phyloP scores from a whole-genome alignment of 2,329 filamentous ascomycete genomes.

The Colletotrichum cereale region DNA sequence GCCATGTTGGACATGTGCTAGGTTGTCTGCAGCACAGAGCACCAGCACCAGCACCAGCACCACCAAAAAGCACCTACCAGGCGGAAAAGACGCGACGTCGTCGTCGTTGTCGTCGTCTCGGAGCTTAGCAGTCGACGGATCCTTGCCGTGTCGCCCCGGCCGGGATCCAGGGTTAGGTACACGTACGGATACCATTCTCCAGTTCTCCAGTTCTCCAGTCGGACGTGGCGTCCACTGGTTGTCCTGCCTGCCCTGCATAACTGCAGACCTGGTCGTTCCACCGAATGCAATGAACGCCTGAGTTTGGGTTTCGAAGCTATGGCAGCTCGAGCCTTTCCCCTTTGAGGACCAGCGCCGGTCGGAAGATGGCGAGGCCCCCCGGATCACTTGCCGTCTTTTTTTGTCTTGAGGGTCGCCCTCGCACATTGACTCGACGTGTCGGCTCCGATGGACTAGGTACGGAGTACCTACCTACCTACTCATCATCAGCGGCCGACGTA shows the following conservation, averaged over 20 bases:
- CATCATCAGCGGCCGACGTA: conserved; percentile 33
- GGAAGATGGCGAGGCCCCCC: conserved; percentile 38
- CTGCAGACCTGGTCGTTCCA: conserved; percentile 38
- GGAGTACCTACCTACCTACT: background rate
- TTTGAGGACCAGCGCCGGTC: conserved; percentile 28
- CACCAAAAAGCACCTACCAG: background rate
- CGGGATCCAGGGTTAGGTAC: conserved; percentile 22
- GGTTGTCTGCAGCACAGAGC: background rate
- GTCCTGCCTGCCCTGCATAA: conserved; percentile 36
- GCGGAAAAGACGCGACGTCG: conserved; percentile 25
- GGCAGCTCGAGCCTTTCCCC: conserved; percentile 36
- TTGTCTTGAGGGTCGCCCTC: conserved; percentile 20
- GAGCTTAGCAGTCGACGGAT: conserved; percentile 31
- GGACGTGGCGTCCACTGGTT: background rate
- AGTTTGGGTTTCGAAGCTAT: conserved; percentile 40
- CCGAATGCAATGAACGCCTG: conserved; percentile 37
- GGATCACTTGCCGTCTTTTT: conserved; percentile 15
- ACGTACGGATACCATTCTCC: background rate
- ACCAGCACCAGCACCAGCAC: background rate
- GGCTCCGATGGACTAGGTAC: conserved; percentile 10
- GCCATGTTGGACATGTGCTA: background rate
- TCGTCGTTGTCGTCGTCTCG: conserved; percentile 29
- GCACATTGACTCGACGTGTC: conserved; percentile 8
- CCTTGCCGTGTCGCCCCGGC: conserved; percentile 29
- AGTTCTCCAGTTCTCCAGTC: conserved; percentile 13